Conservation (phyloP, 257 asterid genomes). For the Primulina eburnea region DNA sequence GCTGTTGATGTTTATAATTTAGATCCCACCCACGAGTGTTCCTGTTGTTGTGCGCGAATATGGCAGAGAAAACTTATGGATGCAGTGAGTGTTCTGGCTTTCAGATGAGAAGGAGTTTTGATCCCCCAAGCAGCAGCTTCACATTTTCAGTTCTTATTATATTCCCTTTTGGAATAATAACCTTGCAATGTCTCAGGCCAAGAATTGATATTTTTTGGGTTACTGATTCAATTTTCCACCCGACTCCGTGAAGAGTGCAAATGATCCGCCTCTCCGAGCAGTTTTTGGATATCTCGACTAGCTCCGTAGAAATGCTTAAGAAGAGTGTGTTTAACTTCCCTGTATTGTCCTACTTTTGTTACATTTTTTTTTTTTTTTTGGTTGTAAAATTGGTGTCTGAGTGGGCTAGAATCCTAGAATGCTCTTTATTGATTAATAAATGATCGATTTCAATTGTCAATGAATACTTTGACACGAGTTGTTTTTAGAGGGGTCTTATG, state of each 20-base stretch:
- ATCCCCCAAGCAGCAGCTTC: slow-evolving; percentile 12
- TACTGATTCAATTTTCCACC: slow-evolving; percentile 27
- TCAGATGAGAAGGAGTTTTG: slow-evolving; percentile 14
- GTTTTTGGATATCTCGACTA: slow-evolving; percentile 34
- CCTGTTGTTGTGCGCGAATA: slow-evolving; percentile 85
- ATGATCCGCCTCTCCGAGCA: slow-evolving; percentile 69
- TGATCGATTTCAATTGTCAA: too few species aligned
- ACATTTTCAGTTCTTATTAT: slow-evolving; percentile 13
- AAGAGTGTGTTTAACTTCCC: not conserved
- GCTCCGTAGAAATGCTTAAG: not conserved
- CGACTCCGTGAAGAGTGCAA: slow-evolving; percentile 73
- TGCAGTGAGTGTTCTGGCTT: slow-evolving; percentile 28
- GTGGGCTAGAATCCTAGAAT: too few species aligned
- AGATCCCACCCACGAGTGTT: slow-evolving; percentile 88
- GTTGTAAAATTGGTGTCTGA: too few species aligned
- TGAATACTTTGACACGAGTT: too few species aligned
- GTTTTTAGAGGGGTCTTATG: too few species aligned
- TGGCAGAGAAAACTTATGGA: slow-evolving; percentile 65
- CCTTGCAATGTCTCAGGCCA: slow-evolving; percentile 7
- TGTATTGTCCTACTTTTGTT: too few species aligned
- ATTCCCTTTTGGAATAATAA: slow-evolving; percentile 26
- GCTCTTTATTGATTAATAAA: too few species aligned
- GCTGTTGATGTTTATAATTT: slow-evolving; percentile 21
- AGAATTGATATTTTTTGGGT: slow-evolving; percentile 4
- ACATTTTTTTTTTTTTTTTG: too few species aligned